Base-by-base conservation (phyloP, 192 early-diverging fungal genomes). In the Funneliformis mosseae region DNA sequence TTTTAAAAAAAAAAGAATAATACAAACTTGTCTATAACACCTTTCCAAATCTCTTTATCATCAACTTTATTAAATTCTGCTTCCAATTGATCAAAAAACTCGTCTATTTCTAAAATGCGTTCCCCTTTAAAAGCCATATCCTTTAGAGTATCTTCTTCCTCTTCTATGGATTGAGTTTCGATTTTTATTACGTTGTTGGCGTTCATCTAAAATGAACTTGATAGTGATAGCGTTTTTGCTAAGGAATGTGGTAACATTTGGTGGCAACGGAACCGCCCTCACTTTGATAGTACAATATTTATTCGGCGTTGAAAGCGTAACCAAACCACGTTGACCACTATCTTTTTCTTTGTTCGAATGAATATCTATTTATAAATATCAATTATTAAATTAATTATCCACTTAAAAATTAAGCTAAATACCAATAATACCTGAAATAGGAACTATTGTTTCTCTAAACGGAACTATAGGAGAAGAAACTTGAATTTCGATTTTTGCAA, bases 401-500 rank as follows among this genome's bases (percentile, higher is more conserved):
- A 2, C 33, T 33, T 33, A 33, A 3, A 33, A 33, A 33, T 33
- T 33, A 33, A 33, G 0, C 33, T 33, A 33, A 33, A 33, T 33
- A 33, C 33, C 33, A 33, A 18, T 41, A 48, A 28, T 79, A 79
- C 78, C 83, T 28, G 81, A 76, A 4, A 77, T 72, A 71, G 83
- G 84, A 28, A 93, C 92, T 41, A 99, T 93, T 1, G 95, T 96
- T 85, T 99, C 98, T 67, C 97, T 91, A 87, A 97, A 99, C 45
- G 97, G 97, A 3, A 99, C 97, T 82, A 99, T 95, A 0, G 98
- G 97, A 74, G 92, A 91, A 9, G 96, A 98, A 18, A 94, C 96
- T 80, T 96, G 93, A 78, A 99, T 96, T 60, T 96, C 94, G 74
- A 95, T 95, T 82, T 92, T 92, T 4, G 97, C 98, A 87, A 96